A percentile compares a stretch with the other conserved stretches of the same genome.
Conservation (phyloP, 2,329 filamentous ascomycete genomes). For the Clonostachys rosea region DNA sequence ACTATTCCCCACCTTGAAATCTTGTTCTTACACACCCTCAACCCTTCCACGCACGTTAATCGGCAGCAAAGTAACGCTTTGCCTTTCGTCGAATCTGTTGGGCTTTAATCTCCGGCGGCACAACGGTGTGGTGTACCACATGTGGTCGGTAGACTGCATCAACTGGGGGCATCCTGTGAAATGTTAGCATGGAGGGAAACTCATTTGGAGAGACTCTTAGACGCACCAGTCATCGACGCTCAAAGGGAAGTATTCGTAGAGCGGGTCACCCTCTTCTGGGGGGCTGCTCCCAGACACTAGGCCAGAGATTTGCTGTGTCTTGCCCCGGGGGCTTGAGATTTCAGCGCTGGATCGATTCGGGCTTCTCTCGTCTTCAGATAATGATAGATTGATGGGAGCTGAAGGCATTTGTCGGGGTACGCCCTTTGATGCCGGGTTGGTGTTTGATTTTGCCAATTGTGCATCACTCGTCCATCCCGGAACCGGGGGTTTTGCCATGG, state of each 20-base stretch:
- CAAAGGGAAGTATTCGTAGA: slow-evolving; percentile 94
- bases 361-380: slow-evolving; percentile 57
- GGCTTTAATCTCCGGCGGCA: slow-evolving; percentile 66
- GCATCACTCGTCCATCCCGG: slow-evolving; percentile 5
- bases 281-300: slow-evolving; percentile 51
- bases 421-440: slow-evolving; percentile 2
- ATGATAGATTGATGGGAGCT: slow-evolving; percentile 45
- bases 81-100: slow-evolving; percentile 61
- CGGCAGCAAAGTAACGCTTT: slow-evolving; percentile 69
- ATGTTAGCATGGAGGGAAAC: not conserved
- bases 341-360: slow-evolving; percentile 46
- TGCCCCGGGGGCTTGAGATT: slow-evolving; percentile 45
- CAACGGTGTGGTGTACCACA: slow-evolving; percentile 82
- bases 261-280: slow-evolving; percentile 71
- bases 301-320: slow-evolving; percentile 23
- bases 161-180: slow-evolving; percentile 70
- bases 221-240: slow-evolving; percentile 78
- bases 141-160: slow-evolving; percentile 89
- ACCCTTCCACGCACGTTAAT: slow-evolving; percentile 23
- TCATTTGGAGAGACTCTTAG: not conserved
- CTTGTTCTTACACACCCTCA: not conserved
- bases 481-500: slow-evolving; percentile 28
- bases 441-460: not conserved
- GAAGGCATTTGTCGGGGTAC: slow-evolving; percentile 18
- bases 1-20: too few relatives aligned